These are phyloP conservation scores for Dioszegia aurantiaca DNA, from an alignment of 768 basidiomycete genomes.

Conservation along the genomic window DNA sequence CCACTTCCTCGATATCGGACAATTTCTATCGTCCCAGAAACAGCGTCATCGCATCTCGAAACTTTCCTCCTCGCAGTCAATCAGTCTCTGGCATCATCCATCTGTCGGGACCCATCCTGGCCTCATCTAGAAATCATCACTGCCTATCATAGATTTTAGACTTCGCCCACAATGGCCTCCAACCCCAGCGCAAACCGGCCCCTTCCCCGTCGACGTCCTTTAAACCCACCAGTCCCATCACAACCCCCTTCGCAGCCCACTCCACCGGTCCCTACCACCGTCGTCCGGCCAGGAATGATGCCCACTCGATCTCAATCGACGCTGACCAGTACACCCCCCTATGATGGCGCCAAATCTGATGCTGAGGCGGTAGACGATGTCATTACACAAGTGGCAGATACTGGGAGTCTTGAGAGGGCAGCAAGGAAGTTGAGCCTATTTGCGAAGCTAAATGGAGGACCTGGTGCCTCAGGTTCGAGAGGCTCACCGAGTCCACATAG, in stretches of 20 bases:
- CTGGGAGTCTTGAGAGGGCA: conserved; percentile 35
- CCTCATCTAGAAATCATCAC: too few relatives aligned
- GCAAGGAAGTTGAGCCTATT: conserved; percentile 29
- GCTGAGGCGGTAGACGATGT: conserved; percentile 38
- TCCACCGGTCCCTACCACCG: not conserved
- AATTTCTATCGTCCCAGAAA: too few relatives aligned
- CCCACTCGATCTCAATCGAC: conserved; percentile 27
- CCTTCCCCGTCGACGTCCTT: conserved; percentile 6
- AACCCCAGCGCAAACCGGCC: not conserved
- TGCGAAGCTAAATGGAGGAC: conserved; percentile 10
- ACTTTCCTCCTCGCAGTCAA: not conserved
- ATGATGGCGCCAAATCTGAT: conserved; percentile 35
- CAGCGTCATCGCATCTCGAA: not conserved
- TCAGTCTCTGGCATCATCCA: too few relatives aligned
- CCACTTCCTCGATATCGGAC: too few relatives aligned
- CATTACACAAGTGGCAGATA: conserved; percentile 26
- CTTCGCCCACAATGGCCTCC: conserved; percentile 6
- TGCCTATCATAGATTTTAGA: not conserved
- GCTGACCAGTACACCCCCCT: conserved; percentile 18
- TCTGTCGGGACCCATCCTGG: too few relatives aligned
- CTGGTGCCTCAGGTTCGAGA: not conserved
- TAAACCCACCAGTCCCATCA: not conserved
- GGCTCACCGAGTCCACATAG: not conserved
- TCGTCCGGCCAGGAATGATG: not conserved
- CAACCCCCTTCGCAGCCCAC: not conserved